Conservation (phyloP, 805 yeast species). For the Maudiozyma barnettii region DNA sequence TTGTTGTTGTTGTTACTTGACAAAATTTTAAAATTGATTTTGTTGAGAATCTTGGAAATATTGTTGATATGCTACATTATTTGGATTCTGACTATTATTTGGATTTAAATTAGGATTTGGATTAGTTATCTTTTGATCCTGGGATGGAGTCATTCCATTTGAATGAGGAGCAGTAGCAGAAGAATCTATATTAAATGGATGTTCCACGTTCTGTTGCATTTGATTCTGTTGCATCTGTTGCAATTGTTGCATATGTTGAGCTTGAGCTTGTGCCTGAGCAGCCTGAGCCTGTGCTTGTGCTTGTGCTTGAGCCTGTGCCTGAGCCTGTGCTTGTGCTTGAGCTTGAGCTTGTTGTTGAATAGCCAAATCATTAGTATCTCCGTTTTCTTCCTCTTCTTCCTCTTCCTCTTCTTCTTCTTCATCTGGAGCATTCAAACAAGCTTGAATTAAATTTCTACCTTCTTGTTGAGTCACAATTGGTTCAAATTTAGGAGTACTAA, state of each 20-base stretch:
- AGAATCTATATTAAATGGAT: slow-evolving; percentile 6
- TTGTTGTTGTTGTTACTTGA: neutral
- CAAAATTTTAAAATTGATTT: slow-evolving; percentile 40
- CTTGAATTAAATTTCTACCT: slow-evolving; percentile 89
- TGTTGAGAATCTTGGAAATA: slow-evolving; percentile 50
- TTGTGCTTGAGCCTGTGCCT: slow-evolving; percentile 3
- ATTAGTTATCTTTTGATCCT: slow-evolving; percentile 17
- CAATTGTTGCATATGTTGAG: neutral
- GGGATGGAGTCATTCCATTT: neutral
- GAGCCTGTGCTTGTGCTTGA: slow-evolving; percentile 10
- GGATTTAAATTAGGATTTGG: slow-evolving; percentile 39
- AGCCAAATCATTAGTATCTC: slow-evolving; percentile 23
- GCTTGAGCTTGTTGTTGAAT: slow-evolving; percentile 11
- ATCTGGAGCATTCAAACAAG: slow-evolving; percentile 95
- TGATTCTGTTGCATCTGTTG: neutral
- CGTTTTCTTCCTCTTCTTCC: slow-evolving; percentile 41
- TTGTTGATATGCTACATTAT: slow-evolving; percentile 50
- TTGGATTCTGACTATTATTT: slow-evolving; percentile 33
- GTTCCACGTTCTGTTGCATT: slow-evolving; percentile 7
- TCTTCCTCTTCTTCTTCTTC: slow-evolving; percentile 65
- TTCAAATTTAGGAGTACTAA: slow-evolving; percentile 97
- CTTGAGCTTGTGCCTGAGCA: neutral
- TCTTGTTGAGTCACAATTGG: slow-evolving; percentile 96
- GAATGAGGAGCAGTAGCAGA: slow-evolving; percentile 21
- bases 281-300: slow-evolving; percentile 4